Evolutionary conservation across 257 asterid genomes (phyloP).

Genomic region (Cynanchum wilfordii): DNA sequence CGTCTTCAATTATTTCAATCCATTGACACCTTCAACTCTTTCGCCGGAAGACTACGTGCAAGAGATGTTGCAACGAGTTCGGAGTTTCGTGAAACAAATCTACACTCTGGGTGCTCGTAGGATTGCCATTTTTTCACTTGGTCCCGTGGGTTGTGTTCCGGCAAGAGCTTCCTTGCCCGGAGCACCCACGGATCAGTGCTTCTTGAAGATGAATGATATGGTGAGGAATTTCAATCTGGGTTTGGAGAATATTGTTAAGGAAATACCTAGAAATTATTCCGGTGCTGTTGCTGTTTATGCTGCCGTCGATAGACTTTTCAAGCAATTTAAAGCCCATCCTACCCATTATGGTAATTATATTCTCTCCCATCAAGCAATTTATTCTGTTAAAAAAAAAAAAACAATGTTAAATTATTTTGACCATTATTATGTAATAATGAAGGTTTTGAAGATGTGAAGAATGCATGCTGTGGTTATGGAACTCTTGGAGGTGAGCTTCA

Average conservation of each 20-base stretch:
- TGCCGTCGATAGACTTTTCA: slow-evolving; percentile 40
- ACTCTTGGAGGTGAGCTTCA: slow-evolving; percentile 52
- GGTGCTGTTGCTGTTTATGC: slow-evolving; percentile 51
- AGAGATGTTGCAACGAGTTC: slow-evolving; percentile 41
- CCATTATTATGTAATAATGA: no score
- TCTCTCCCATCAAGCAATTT: background rate
- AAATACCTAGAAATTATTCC: slow-evolving; percentile 28
- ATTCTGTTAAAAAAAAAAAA: no score
- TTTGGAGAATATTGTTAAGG: slow-evolving; percentile 38
- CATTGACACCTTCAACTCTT: slow-evolving; percentile 33
- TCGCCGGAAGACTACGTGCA: slow-evolving; percentile 49
- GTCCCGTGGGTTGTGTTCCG: slow-evolving; percentile 81
- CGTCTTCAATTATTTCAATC: slow-evolving; percentile 53
- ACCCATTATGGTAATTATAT: slow-evolving; percentile 42
- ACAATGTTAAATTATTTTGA: no score
- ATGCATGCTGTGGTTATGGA: slow-evolving; percentile 74
- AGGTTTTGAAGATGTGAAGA: slow-evolving; percentile 49
- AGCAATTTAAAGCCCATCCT: slow-evolving; percentile 46
- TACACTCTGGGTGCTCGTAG: slow-evolving; percentile 49
- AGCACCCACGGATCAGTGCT: slow-evolving; percentile 48
- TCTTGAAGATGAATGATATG: slow-evolving; percentile 64
- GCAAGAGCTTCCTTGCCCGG: slow-evolving; percentile 52
- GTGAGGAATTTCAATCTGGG: slow-evolving; percentile 49
- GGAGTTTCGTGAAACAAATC: slow-evolving; percentile 25
- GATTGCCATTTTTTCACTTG: slow-evolving; percentile 48